A percentile compares a stretch with the other conserved stretches of the same genome.
phyloP scores from a whole-genome alignment of 2,329 filamentous ascomycete species.

The Fusarium papillatum region DNA sequence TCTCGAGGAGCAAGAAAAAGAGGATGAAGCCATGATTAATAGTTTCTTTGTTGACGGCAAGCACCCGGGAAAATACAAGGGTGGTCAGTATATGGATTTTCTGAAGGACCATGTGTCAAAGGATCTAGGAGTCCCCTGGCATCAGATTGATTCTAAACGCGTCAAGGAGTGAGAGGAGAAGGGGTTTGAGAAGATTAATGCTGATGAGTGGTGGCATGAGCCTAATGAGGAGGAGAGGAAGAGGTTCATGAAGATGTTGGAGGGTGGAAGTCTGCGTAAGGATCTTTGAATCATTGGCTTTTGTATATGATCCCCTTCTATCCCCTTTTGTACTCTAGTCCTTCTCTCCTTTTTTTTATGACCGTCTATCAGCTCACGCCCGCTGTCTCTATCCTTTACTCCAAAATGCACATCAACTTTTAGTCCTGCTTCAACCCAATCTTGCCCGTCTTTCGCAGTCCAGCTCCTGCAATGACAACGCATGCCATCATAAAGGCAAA shows the following conservation, averaged over 20 bases:
- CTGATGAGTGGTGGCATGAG: slow-evolving; percentile 22
- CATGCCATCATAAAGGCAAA: slow-evolving; percentile 61
- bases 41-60: slow-evolving; percentile 26
- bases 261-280: slow-evolving; percentile 12
- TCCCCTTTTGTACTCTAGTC: too few relatives aligned
- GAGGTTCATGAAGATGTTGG: slow-evolving; percentile 15
- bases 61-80: not conserved
- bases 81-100: not conserved
- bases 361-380: not conserved
- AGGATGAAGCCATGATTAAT: not conserved
- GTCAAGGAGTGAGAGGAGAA: slow-evolving; percentile 22
- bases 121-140: slow-evolving; percentile 25
- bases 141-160: slow-evolving; percentile 24
- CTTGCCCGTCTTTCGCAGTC: slow-evolving; percentile 57
- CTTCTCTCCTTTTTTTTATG: not conserved
- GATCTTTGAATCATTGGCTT: slow-evolving; percentile 7
- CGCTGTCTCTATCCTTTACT: not conserved
- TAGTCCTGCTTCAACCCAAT: slow-evolving; percentile 61
- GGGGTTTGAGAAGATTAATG: slow-evolving; percentile 19
- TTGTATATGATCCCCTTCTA: not conserved
- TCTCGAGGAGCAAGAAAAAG: not conserved
- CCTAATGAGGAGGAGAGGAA: slow-evolving; percentile 26
- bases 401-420: not conserved
- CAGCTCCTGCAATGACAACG: slow-evolving; percentile 53
- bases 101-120: slow-evolving; percentile 36